phyloP scores from a whole-genome alignment of 306 rosid genomes.

The Vigna reflexopilosa region DNA sequence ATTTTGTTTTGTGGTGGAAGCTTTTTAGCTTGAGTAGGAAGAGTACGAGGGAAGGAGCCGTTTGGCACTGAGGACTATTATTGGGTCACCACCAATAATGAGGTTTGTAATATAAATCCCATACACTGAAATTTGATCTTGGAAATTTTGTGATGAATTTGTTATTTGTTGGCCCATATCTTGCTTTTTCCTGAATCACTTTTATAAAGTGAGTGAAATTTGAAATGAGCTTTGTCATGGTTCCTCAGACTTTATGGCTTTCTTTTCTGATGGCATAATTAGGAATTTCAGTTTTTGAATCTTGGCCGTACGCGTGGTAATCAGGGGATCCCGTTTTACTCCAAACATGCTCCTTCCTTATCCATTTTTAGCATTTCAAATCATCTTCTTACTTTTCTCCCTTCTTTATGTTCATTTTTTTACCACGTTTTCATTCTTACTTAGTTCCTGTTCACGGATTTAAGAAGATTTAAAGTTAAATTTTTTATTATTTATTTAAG shows the following conservation, averaged over 20 bases:
- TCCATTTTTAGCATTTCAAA: too few relatives aligned
- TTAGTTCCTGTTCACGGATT: too few relatives aligned
- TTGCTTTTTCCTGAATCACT: slow-evolving; percentile 29
- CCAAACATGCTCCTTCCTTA: too few relatives aligned
- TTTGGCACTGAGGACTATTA: not conserved
- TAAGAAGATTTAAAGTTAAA: too few relatives aligned
- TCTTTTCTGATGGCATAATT: slow-evolving; percentile 40
- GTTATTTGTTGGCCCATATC: not conserved
- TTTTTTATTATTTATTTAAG: too few relatives aligned
- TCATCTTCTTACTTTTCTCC: too few relatives aligned
- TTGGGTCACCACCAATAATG: not conserved
- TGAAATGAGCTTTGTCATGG: slow-evolving; percentile 45
- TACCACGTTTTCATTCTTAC: too few relatives aligned
- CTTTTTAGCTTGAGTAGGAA: too few relatives aligned
- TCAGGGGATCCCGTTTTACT: not conserved
- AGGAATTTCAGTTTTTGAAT: slow-evolving; percentile 26
- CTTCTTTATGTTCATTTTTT: too few relatives aligned
- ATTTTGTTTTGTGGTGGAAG: too few relatives aligned
- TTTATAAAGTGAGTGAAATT: slow-evolving; percentile 43
- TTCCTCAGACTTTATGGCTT: slow-evolving; percentile 43
- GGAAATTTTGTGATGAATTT: not conserved
- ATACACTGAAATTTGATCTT: not conserved
- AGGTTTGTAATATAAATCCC: not conserved
- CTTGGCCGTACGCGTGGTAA: not conserved
- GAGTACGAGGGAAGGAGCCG: too few relatives aligned